Evolutionary conservation across 1,139 yeast species (phyloP).

Genomic region (Fermentozyma sake): DNA sequence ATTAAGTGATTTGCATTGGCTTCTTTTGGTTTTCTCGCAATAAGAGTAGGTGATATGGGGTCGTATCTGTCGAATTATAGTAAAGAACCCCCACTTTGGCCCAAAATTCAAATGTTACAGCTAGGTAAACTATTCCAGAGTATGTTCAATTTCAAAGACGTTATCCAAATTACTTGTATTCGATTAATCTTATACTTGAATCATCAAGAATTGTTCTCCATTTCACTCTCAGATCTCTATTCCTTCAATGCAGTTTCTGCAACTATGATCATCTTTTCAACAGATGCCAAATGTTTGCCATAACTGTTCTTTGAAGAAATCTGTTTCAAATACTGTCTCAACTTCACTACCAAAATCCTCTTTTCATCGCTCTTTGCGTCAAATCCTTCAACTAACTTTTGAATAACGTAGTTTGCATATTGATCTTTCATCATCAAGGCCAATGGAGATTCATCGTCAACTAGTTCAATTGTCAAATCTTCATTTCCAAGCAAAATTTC

Average conservation of each 20-base stretch:
- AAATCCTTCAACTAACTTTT: conserved; percentile 79
- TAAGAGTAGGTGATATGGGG: too few species aligned
- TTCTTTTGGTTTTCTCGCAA: too few species aligned
- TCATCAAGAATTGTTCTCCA: conserved; percentile 8
- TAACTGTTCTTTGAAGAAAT: conserved; percentile 51
- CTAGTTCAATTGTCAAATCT: conserved; percentile 34
- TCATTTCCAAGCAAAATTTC: conserved; percentile 55
- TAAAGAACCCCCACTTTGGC: too few species aligned
- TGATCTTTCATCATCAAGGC: conserved; percentile 96
- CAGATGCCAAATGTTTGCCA: conserved; percentile 85
- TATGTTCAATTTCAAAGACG: too few species aligned
- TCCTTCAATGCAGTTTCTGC: conserved; percentile 47
- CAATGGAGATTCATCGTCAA: conserved; percentile 53
- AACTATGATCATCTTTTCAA: conserved; percentile 67
- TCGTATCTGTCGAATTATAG: too few species aligned
- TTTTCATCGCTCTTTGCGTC: conserved; percentile 65
- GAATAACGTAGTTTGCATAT: conserved; percentile 95
- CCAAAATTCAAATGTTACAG: too few species aligned
- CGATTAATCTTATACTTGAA: conserved; percentile 1
- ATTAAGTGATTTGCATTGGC: too few species aligned
- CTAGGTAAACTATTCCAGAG: too few species aligned
- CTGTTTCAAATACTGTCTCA: conserved; percentile 57
- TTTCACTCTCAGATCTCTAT: too few species aligned
- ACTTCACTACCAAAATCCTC: conserved; percentile 53
- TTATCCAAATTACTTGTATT: conserved; percentile 1